These are phyloP conservation scores for Oleoguttula mirabilis DNA, from an alignment of 495 filamentous ascomycete genomes.

Conservation along the genomic window DNA sequence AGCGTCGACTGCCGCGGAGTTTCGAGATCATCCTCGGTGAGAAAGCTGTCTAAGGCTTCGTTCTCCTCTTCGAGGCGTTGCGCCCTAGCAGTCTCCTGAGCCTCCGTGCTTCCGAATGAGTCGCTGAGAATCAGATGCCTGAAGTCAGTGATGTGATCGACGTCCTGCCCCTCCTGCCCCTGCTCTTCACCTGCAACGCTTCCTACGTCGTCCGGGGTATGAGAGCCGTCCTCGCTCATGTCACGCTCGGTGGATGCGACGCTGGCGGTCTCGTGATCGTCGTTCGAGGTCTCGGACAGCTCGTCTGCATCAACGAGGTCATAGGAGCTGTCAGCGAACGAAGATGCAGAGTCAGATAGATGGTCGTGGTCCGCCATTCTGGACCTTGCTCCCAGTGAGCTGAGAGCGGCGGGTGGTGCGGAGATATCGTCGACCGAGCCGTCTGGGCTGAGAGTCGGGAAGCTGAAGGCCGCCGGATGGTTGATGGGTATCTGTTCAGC, in stretches of 20 bases:
- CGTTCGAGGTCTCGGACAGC: constrained; percentile 15
- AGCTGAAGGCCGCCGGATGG: constrained; percentile 9
- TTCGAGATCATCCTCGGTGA: constrained; percentile 13
- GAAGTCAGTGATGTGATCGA: too few species aligned
- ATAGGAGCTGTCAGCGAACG: constrained; percentile 13
- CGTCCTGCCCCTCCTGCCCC: too few species aligned
- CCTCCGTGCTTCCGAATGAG: too few species aligned
- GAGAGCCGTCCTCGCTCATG: constrained; percentile 1
- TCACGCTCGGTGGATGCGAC: constrained; percentile 3
- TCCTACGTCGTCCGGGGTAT: constrained; percentile 4
- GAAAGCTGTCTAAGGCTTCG: constrained; percentile 3
- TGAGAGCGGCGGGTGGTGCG: constrained; percentile 16
- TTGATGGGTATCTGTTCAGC: not conserved
- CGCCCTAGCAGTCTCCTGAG: too few species aligned
- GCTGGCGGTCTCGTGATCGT: constrained; percentile 16
- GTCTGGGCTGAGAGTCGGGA: constrained; percentile 13
- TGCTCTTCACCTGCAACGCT: constrained; percentile 1
- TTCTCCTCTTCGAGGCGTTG: constrained; percentile 1
- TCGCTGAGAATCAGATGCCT: too few species aligned
- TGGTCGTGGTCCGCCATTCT: not conserved
- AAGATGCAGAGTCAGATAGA: constrained; percentile 1
- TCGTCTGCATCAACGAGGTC: constrained; percentile 22
- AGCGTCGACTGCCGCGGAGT: constrained; percentile 14
- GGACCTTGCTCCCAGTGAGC: constrained; percentile 1
- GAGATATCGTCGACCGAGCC: constrained; percentile 12